Conservation (phyloP, 805 yeast species). For the Starmerella bombicola region DNA sequence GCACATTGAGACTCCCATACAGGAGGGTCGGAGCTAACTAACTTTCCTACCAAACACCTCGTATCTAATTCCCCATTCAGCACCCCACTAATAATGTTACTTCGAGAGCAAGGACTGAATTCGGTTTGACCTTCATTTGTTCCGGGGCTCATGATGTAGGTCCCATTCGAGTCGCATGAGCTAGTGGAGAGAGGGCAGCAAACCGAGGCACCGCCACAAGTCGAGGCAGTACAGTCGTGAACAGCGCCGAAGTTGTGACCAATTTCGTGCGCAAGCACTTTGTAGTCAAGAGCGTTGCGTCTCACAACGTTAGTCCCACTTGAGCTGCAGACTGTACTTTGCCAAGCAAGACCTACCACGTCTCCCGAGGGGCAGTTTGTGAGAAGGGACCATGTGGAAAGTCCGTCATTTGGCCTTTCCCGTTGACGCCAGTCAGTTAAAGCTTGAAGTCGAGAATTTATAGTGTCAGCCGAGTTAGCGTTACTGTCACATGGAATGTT, state of each 20-base stretch:
- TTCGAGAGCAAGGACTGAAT: constrained; percentile 29
- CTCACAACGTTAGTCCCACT: constrained; percentile 30
- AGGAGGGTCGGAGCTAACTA: too few species aligned
- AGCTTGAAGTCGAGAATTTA: constrained; percentile 24
- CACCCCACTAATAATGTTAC: constrained; percentile 29
- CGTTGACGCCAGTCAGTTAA: constrained; percentile 27
- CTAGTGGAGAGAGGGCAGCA: constrained; percentile 29
- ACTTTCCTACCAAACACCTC: constrained; percentile 18
- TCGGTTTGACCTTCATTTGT: constrained; percentile 23
- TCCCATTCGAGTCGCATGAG: constrained; percentile 28
- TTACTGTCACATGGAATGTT: constrained; percentile 25
- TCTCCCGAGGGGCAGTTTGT: constrained; percentile 28
- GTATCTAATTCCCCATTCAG: constrained; percentile 24
- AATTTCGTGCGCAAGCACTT: constrained; percentile 31
- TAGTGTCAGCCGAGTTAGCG: constrained; percentile 18
- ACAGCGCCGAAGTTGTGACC: constrained; percentile 34
- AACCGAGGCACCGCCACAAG: constrained; percentile 24
- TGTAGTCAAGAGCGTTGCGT: constrained; percentile 28
- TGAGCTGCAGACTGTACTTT: constrained; percentile 27
- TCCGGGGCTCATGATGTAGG: constrained; percentile 31
- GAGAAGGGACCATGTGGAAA: constrained; percentile 30
- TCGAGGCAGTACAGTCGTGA: constrained; percentile 30
- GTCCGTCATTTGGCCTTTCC: constrained; percentile 23
- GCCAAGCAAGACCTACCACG: constrained; percentile 31
- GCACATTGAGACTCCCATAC: too few species aligned